A percentile compares a stretch with the other conserved stretches of the same genome.
These are phyloP conservation scores for Lactarius quietus DNA, from an alignment of 768 basidiomycete species.

Conservation along the genomic window DNA sequence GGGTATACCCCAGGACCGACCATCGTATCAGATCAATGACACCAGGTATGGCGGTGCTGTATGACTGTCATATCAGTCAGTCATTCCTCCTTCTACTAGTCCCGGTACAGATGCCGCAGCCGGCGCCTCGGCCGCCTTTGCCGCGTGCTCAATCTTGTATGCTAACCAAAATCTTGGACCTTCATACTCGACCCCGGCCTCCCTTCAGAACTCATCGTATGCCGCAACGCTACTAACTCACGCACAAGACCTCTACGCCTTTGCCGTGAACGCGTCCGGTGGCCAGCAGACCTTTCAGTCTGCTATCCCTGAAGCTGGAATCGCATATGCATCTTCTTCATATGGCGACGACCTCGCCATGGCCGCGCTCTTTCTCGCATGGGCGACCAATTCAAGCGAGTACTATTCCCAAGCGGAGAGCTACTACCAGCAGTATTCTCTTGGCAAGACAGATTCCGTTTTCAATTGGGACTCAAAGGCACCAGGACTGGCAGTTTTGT, in stretches of 20 bases:
- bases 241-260: slow-evolving; percentile 68
- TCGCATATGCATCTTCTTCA: slow-evolving; percentile 66
- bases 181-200: slow-evolving; percentile 55
- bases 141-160: slow-evolving; percentile 83
- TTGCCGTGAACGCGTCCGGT: slow-evolving; percentile 65
- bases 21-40: slow-evolving; percentile 74
- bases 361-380: slow-evolving; percentile 72
- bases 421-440: slow-evolving; percentile 54
- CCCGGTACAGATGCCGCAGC: slow-evolving; percentile 93
- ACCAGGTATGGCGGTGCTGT: slow-evolving; percentile 39
- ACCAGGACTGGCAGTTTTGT: slow-evolving; percentile 71
- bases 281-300: slow-evolving; percentile 63
- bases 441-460: slow-evolving; percentile 50
- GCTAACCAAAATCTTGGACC: slow-evolving; percentile 53
- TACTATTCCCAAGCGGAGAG: slow-evolving; percentile 61
- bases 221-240: slow-evolving; percentile 66
- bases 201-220: slow-evolving; percentile 70
- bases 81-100: slow-evolving; percentile 32
- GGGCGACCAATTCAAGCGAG: slow-evolving; percentile 59
- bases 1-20: slow-evolving; percentile 68
- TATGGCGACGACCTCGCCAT: slow-evolving; percentile 73
- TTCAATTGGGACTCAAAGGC: slow-evolving; percentile 91
- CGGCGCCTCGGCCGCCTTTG: slow-evolving; percentile 79
- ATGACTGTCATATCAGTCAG: neutral
- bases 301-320: slow-evolving; percentile 59